Base-by-base conservation (phyloP, 2,329 filamentous ascomycete species). In the Colletotrichum zoysiae region DNA sequence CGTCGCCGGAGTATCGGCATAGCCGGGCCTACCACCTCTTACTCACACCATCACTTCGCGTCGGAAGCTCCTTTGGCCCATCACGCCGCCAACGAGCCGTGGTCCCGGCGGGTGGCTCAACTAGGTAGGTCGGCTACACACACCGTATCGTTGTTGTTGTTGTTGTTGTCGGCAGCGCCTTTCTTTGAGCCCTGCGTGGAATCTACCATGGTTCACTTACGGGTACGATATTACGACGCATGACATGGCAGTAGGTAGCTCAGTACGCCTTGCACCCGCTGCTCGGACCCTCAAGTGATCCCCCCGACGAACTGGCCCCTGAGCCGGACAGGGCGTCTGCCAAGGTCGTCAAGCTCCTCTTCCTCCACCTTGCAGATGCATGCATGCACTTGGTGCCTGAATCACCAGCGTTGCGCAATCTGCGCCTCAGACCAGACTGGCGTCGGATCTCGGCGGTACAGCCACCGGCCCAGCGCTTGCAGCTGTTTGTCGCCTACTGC, bases 1-100 rank as follows among this genome's bases (percentile, higher is more conserved):
- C 63, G 48, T 42, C 62, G 12, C 53, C 63, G 63, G 68, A 67
- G 57, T 42, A 51, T 58, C 68, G 68, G 38, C 44, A 48, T 67
- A 35, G 18, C 50, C 51, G 67, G 46, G 48, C 4, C 11, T 18
- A 9, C 46, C 58, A 46, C 9, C 46, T 40, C 18, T 12, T 62
- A 46, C 33, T 38, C 44, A 7, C 44, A 40, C 23, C 46, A 62
- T 51, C 33, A 20, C 18, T 33, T 23, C 46, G 8, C 46, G 35
- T 38, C 58, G 51, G 57, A 57, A 57, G 50, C 51, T 48, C 40
- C 56, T 51, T 53, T 67, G 35, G 38, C 50, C 56, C 53, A 59
- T 11, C n/a, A 26, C 33, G 46, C 26, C 38, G 42, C 56, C 42
- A 46, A 64, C 64, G 16, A n/a, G 26, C n/a, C 26, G 16, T 51